Evolutionary conservation across 441 rosid species (phyloP).

Genomic region (Croton laevigatus): DNA sequence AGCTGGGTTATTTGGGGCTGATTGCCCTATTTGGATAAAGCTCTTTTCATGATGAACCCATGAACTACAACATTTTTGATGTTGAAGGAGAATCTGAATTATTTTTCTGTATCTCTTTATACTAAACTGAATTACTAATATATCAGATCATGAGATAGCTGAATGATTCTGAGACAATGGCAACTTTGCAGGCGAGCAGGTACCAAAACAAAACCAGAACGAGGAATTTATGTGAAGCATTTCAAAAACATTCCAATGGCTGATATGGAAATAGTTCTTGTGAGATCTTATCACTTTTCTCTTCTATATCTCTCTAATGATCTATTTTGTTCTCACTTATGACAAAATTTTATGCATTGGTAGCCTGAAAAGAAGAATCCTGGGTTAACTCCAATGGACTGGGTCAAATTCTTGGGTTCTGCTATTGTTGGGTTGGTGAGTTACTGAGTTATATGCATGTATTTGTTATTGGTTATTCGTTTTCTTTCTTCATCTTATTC

Average conservation of each 20-base stretch:
- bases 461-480: slow-evolving; percentile 14
- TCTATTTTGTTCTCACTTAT: not conserved
- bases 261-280: slow-evolving; percentile 96
- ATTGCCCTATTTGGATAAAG: not conserved
- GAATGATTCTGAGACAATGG: slow-evolving; percentile 25
- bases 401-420: slow-evolving; percentile 88
- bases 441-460: slow-evolving; percentile 36
- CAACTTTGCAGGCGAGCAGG: slow-evolving; percentile 59
- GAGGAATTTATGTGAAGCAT: slow-evolving; percentile 88
- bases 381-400: slow-evolving; percentile 93
- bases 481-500: slow-evolving; percentile 13
- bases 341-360: slow-evolving; percentile 17
- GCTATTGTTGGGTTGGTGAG: slow-evolving; percentile 91
- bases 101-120: slow-evolving; percentile 7
- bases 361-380: slow-evolving; percentile 99
- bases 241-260: slow-evolving; percentile 99
- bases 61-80: not conserved
- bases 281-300: slow-evolving; percentile 39
- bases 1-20: not conserved
- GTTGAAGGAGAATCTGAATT: slow-evolving; percentile 1
- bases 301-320: slow-evolving; percentile 8
- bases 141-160: slow-evolving; percentile 1
- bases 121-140: slow-evolving; percentile 12
- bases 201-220: slow-evolving; percentile 44
- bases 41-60: not conserved